Evolutionary conservation across 192 early-diverging fungal genomes (phyloP).

Genomic region (Obelidium mucronatum): DNA sequence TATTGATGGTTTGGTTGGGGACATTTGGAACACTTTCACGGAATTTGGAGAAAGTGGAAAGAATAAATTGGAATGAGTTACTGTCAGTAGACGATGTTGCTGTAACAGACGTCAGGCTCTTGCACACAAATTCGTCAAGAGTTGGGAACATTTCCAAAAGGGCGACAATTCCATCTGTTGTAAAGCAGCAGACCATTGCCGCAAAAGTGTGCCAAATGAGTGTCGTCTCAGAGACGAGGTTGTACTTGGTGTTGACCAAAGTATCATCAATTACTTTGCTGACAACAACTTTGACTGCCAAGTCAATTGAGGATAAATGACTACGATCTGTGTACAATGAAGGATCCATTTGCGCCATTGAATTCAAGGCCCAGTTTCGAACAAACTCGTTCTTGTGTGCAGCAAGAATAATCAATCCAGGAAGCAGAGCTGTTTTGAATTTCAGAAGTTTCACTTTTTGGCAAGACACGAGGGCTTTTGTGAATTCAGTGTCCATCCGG

Average conservation of each 20-base stretch:
- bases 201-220: conserved; percentile 16
- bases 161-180: background rate
- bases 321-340: background rate
- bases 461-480: conserved; percentile 1
- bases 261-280: background rate
- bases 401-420: conserved; percentile 26
- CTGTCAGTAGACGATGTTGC: background rate
- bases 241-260: background rate
- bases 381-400: conserved; percentile 6
- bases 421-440: conserved; percentile 16
- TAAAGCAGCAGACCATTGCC: background rate
- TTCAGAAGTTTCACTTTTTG: conserved; percentile 22
- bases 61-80: conserved; percentile 8
- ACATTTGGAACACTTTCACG: background rate
- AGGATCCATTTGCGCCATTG: conserved; percentile 20
- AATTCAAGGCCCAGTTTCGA: conserved; percentile 23
- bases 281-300: background rate
- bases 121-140: conserved; percentile 4
- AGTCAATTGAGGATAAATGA: background rate
- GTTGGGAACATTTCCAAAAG: background rate
- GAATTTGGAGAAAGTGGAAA: conserved; percentile 16
- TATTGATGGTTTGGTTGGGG: background rate
- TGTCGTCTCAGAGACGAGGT: background rate
- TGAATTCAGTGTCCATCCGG: conserved; percentile 1
- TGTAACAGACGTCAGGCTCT: background rate